Evolutionary conservation across 148 eudicot species (phyloP), one percentile per base, ranked within the genome.

Genomic region (Spergularia marina): DNA sequence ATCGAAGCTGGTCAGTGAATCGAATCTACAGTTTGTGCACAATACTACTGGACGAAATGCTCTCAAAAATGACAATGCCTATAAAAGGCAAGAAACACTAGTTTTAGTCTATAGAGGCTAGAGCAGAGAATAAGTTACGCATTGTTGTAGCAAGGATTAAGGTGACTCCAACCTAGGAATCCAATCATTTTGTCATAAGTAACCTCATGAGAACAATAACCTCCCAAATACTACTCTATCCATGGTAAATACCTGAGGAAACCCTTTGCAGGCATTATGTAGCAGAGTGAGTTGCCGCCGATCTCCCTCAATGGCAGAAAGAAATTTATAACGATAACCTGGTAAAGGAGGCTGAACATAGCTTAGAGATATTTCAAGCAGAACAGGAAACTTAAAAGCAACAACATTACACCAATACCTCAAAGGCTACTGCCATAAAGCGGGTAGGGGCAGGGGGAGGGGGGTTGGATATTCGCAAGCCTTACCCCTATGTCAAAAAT

Each of bases 201-300:
- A 44, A 6, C 8, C 8, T 44, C 59, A 25, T 70, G 41, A 70
- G 41, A 70, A 36, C 73, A 17, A 53, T 30, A 17, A 70, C 7
- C 21, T 53, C 73, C 36, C 16, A 30, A 30, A 57, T 15, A 12
- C 25, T 18, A 25, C 8, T 52, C 53, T 58, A 25, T 18, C 36
- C 1, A 6, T 23, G 10, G 8, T 59, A 25, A n/a, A 75, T 87
- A 87, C 90, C 92, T 85, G 84, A 77, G 83, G 81, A 77, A 75
- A 71, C 70, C 92, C 92, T 77, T 83, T 87, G 74, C 92, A 89
- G 68, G 92, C 90, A 75, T 70, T 79, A 72, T 83, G 84, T 36
- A 89, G 74, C 74, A 58, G 82, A 51, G 75, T 72, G 62, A 89
- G 63, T 71, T 89, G 86, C 59, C 78, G 85, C 75, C 72, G 86